Evolutionary conservation across 306 rosid species (phyloP).

Genomic region (Mimosa pudica): DNA sequence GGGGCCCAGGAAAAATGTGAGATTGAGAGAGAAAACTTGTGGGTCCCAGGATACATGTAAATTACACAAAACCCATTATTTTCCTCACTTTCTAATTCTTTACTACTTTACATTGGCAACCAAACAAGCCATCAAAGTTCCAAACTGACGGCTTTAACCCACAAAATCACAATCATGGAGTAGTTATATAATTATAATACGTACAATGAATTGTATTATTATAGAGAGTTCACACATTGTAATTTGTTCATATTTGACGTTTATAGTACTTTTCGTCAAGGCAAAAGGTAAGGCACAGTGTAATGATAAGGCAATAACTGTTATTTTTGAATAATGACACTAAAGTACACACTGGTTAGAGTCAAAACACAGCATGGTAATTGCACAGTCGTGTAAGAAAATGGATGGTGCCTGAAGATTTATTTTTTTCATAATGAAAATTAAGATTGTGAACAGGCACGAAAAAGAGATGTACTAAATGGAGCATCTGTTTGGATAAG

Average conservation of each 20-base stretch:
- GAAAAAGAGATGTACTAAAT: not conserved
- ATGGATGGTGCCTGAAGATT: not conserved
- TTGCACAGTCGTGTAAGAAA: not conserved
- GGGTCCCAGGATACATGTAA: no score
- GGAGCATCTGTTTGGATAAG: conserved; percentile 1
- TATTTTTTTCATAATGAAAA: not conserved
- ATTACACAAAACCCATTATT: no score
- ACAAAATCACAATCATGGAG: no score
- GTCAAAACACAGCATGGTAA: not conserved
- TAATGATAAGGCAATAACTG: not conserved
- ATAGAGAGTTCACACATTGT: not conserved
- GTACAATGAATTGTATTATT: not conserved
- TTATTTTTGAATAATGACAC: not conserved
- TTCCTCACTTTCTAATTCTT: no score
- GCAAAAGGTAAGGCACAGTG: not conserved
- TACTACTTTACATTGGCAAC: no score
- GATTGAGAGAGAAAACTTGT: no score
- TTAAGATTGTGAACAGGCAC: not conserved
- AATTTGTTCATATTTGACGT: not conserved
- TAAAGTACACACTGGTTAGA: not conserved
- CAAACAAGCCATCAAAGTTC: no score
- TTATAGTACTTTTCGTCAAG: not conserved
- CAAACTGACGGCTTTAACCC: not conserved
- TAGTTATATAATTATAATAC: no score
- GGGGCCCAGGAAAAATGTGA: no score